Evolutionary conservation across 345 rosid genomes (phyloP), one percentile per base, ranked within the genome.

Genomic region (Aegle marmelos): DNA sequence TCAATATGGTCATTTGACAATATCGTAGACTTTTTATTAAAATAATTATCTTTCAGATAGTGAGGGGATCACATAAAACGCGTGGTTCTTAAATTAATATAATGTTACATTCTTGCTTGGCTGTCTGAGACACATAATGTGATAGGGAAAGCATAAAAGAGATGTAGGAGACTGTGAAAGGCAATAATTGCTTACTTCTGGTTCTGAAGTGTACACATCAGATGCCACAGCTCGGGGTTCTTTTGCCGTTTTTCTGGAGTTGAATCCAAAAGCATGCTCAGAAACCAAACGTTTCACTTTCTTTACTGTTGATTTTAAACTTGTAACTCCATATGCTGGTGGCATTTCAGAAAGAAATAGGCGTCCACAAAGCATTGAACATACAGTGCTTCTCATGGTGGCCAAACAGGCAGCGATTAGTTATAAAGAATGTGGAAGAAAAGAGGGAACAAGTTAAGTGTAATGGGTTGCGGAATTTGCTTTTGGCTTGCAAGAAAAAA

Each of bases 181-280:
- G 19, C 7, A 50, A 65, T 1, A n/a, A 33, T 10, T 33, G 22
- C 64, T 24, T 36, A 76, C 72, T 65, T 54, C 53, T 7, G 27
- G 9, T 69, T 74, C 70, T 14, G 76, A 6, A 2, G 80, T 66
- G 45, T 83, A 30, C 41, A 37, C 30, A 39, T 73, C 72, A 39
- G 33, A 24, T 17, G 76, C 78, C 48, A 83, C 77, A 16, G 86
- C 85, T 74, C 27, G 68, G 30, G 22, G 62, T 14, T 50, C 54
- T 66, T 61, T 85, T 31, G 45, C 22, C 5, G 0, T 57, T 4
- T 28, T 59, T 5, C 65, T 22, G 14, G 59, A 72, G 61, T 45
- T 37, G 34, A 58, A 31, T 13, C 36, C 25, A 48, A n/a, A 36
- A 45, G n/a, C 65, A 53, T 34, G 21, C 4, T 22, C 6, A 9